Evolutionary conservation across 1,139 yeast species (phyloP), one percentile per base, ranked within the genome.

Genomic region (Diutina mesorugosa): DNA sequence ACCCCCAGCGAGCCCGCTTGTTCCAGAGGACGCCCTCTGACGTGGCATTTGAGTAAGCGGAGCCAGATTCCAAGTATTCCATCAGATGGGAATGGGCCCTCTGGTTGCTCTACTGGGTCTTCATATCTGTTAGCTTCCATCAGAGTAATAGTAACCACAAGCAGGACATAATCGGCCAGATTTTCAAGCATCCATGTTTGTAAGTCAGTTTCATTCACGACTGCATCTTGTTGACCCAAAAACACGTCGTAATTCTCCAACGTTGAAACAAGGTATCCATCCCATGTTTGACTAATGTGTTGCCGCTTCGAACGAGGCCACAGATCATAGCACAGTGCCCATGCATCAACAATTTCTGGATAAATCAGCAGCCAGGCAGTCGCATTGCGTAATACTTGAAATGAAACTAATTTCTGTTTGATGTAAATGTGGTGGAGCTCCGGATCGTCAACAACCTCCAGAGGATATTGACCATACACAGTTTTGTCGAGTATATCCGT

Each of bases 311-410:
- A 18, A 1, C 32, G 35, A 7, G 41, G 53, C 45, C 53, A 32
- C 45, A 12, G 41, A 29, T 50, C 26, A 18, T 50, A 50, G 6
- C 18, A 10, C 7, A 9, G 35, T 9, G 38, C 18, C 51, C 51
- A 47, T 14, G 53, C 35, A 7, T 50, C 53, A 7, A 50, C 45
- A 16, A 50, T 50, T 4, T 32, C 53, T 14, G 53, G 53, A n/a
- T 50, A 50, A 10, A 50, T 32, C 41, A 32, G 45, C 53, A 50
- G 53, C 53, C 53, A 30, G 26, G 53, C 53, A 7, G 53, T 50
- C 7, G 45, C 41, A 18, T 50, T 50, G n/a, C 45, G 41, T 7
- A 50, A 18, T 12, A 50, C 45, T 12, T 32, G 53, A n/a, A 50
- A 50, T 16, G 53, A 12, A 45, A 50, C 53, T 18, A 50, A 16